Evolutionary conservation across 2,329 filamentous ascomycete species (phyloP).

Genomic region (Talaromyces rugulosus): DNA sequence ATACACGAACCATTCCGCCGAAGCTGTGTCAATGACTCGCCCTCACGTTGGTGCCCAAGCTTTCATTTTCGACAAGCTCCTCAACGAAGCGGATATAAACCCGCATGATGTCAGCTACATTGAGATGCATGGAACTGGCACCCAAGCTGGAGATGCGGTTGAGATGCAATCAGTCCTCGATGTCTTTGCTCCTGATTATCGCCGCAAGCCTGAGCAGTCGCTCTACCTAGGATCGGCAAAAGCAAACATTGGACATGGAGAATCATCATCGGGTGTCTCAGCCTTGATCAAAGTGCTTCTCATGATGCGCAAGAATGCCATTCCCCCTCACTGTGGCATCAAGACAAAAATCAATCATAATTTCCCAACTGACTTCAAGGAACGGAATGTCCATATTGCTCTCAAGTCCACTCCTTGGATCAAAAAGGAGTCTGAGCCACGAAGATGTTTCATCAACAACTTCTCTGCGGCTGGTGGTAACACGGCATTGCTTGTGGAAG

Average conservation of each 20-base stretch:
- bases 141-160: conserved; percentile 37
- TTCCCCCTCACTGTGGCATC: conserved; percentile 65
- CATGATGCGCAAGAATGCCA: conserved; percentile 60
- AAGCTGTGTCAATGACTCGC: conserved; percentile 45
- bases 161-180: conserved; percentile 34
- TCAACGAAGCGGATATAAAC: conserved; percentile 32
- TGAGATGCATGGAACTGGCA: conserved; percentile 41
- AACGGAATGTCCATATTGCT: conserved; percentile 31
- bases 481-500: conserved; percentile 62
- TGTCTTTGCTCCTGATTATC: conserved; percentile 29
- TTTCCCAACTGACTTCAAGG: conserved; percentile 29
- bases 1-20: conserved; percentile 42
- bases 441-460: conserved; percentile 56
- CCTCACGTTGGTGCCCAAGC: conserved; percentile 38
- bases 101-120: conserved; percentile 35
- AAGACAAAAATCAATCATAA: conserved; percentile 44
- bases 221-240: conserved; percentile 32
- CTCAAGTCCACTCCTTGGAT: conserved; percentile 42
- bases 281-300: conserved; percentile 59
- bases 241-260: conserved; percentile 43
- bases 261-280: conserved; percentile 30
- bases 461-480: conserved; percentile 70
- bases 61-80: conserved; percentile 32
- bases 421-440: conserved; percentile 24
- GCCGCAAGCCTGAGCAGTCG: conserved; percentile 27